These are phyloP conservation scores for Clitopilus hobsonii DNA, from an alignment of 768 basidiomycete species.

Conservation along the genomic window DNA sequence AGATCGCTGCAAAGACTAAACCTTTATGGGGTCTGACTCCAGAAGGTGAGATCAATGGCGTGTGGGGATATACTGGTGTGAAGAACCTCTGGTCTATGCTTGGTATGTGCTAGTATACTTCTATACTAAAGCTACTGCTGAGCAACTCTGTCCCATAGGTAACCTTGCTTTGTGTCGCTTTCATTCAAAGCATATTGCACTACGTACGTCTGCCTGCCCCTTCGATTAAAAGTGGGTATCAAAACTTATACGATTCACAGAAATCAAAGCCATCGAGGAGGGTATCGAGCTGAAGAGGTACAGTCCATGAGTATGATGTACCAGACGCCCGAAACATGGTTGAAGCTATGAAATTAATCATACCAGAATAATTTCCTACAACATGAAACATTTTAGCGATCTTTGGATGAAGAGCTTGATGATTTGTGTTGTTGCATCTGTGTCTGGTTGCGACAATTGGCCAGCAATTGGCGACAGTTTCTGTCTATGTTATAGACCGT, in stretches of 20 bases:
- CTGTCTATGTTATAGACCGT: no score
- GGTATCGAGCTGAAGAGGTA: slow-evolving; percentile 18
- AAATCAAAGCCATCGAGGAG: slow-evolving; percentile 67
- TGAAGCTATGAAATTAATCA: no score
- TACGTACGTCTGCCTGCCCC: slow-evolving; percentile 45
- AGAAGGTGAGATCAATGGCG: slow-evolving; percentile 58
- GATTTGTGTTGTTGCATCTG: no score
- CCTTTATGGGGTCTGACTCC: slow-evolving; percentile 57
- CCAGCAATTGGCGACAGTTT: no score
- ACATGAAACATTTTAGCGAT: no score
- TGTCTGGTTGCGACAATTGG: no score
- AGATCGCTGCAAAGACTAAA: slow-evolving; percentile 38
- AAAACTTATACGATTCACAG: no score
- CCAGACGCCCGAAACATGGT: no score
- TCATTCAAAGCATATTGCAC: slow-evolving; percentile 62
- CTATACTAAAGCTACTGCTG: neutral
- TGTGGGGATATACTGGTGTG: slow-evolving; percentile 46
- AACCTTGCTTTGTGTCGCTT: slow-evolving; percentile 61
- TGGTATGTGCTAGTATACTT: slow-evolving; percentile 25
- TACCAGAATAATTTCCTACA: no score
- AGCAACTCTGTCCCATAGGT: slow-evolving; percentile 22
- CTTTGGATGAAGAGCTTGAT: no score
- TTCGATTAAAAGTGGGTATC: no score
- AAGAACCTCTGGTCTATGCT: slow-evolving; percentile 57
- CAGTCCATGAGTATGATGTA: neutral